phyloP scores from a whole-genome alignment of 768 basidiomycete genomes.

The Mycena polygramma region DNA sequence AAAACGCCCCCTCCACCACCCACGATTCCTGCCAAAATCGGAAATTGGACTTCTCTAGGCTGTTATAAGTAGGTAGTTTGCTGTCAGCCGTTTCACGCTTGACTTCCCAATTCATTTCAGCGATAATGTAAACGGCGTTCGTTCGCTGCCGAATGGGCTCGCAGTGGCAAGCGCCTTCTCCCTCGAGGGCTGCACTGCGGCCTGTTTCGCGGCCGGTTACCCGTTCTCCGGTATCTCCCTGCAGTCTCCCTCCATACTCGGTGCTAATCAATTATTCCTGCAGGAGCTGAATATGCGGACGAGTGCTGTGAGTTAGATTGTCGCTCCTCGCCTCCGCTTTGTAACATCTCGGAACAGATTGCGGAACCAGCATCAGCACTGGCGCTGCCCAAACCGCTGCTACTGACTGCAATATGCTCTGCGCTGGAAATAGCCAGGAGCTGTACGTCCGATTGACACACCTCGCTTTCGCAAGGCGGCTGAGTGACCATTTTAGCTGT shows the following conservation, averaged over 20 bases:
- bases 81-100: constrained; percentile 4
- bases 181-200: constrained; percentile 68
- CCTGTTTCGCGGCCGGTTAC: constrained; percentile 70
- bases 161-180: constrained; percentile 65
- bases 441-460: constrained; percentile 42
- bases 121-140: constrained; percentile 59
- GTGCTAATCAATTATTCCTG: background rate
- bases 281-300: constrained; percentile 32
- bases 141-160: constrained; percentile 55
- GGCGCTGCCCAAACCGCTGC: constrained; percentile 60
- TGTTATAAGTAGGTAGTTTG: constrained; percentile 70
- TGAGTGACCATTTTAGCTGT: constrained; percentile 50
- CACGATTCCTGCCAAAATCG: constrained; percentile 64
- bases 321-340: constrained; percentile 24
- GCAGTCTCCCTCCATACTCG: constrained; percentile 47
- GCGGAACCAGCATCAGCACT: constrained; percentile 59
- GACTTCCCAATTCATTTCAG: constrained; percentile 46
- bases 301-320: constrained; percentile 65
- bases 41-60: constrained; percentile 77
- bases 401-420: constrained; percentile 76
- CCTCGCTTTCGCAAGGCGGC: background rate
- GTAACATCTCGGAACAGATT: constrained; percentile 53
- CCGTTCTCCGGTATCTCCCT: constrained; percentile 49
- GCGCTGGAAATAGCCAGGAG: constrained; percentile 70
- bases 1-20: constrained; percentile 68